Evolutionary conservation across 2,329 filamentous ascomycete genomes (phyloP).

Genomic region (Emericellopsis cladophorae): DNA sequence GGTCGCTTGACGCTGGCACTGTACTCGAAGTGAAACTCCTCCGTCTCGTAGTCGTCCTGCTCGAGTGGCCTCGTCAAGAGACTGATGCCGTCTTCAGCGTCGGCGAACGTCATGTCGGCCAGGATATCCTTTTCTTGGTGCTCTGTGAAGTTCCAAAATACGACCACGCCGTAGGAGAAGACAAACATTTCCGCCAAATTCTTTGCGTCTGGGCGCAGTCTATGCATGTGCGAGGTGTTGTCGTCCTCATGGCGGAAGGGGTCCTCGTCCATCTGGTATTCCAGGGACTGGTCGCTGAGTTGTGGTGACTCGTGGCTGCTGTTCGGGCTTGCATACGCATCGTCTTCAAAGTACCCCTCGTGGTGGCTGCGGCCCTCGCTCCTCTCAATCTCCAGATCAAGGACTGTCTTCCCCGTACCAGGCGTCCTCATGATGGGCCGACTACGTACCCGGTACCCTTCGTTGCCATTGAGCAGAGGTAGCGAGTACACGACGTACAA

Average conservation of each 20-base stretch:
- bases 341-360: slow-evolving; percentile 79
- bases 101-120: slow-evolving; percentile 84
- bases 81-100: slow-evolving; percentile 46
- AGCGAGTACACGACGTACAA: slow-evolving; percentile 92
- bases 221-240: slow-evolving; percentile 38
- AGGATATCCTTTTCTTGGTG: slow-evolving; percentile 93
- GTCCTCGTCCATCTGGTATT: slow-evolving; percentile 8
- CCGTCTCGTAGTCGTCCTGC: slow-evolving; percentile 89
- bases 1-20: slow-evolving; percentile 75
- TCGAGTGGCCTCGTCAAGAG: slow-evolving; percentile 70
- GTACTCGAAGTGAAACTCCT: slow-evolving; percentile 98
- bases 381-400: slow-evolving; percentile 92
- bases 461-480: slow-evolving; percentile 71
- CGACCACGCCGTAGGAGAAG: slow-evolving; percentile 92
- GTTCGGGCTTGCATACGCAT: slow-evolving; percentile 33
- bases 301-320: slow-evolving; percentile 16
- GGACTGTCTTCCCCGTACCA: slow-evolving; percentile 73
- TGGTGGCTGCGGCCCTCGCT: slow-evolving; percentile 83
- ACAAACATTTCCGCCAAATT: slow-evolving; percentile 92
- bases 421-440: slow-evolving; percentile 87
- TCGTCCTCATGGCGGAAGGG: slow-evolving; percentile 14
- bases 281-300: slow-evolving; percentile 14
- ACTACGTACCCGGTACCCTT: slow-evolving; percentile 80
- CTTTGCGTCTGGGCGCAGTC: slow-evolving; percentile 58
- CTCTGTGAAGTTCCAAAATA: slow-evolving; percentile 98